These are phyloP conservation scores for Clathrus columnatus DNA, from an alignment of 768 basidiomycete genomes.

Conservation along the genomic window DNA sequence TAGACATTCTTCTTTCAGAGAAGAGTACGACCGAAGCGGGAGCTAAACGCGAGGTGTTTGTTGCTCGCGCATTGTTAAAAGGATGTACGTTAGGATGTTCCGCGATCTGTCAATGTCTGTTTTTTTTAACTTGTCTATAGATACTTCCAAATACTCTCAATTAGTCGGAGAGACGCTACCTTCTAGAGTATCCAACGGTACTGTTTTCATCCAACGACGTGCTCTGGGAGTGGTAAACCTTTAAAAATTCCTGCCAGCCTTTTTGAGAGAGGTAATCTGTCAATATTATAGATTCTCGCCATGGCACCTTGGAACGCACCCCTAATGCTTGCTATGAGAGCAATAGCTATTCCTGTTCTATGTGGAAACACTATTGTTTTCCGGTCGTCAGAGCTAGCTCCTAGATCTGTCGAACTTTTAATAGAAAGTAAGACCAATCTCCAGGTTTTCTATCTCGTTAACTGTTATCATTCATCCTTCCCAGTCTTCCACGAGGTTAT, in stretches of 20 bases:
- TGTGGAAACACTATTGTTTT: slow-evolving; percentile 51
- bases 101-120: neutral
- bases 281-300: slow-evolving; percentile 31
- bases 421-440: slow-evolving; percentile 22
- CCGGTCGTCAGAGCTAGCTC: slow-evolving; percentile 43
- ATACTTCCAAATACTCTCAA: slow-evolving; percentile 27
- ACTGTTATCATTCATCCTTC: neutral
- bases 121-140: neutral
- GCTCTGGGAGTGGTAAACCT: slow-evolving; percentile 43
- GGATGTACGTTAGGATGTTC: slow-evolving; percentile 1
- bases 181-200: slow-evolving; percentile 35
- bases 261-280: neutral
- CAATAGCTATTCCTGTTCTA: slow-evolving; percentile 36
- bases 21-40: slow-evolving; percentile 24
- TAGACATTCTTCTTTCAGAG: slow-evolving; percentile 29
- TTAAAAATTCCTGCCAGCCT: neutral
- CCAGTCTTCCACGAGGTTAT: slow-evolving; percentile 33
- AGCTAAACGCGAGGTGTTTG: slow-evolving; percentile 20
- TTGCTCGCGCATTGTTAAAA: slow-evolving; percentile 20
- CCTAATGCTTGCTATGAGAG: slow-evolving; percentile 33
- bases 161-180: slow-evolving; percentile 37
- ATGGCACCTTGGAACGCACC: slow-evolving; percentile 47
- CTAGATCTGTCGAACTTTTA: slow-evolving; percentile 36
- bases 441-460: neutral
- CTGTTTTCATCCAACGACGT: slow-evolving; percentile 35